These are phyloP conservation scores for Phlebiopsis flavidoalba DNA, from an alignment of 768 basidiomycete species.

Conservation along the genomic window DNA sequence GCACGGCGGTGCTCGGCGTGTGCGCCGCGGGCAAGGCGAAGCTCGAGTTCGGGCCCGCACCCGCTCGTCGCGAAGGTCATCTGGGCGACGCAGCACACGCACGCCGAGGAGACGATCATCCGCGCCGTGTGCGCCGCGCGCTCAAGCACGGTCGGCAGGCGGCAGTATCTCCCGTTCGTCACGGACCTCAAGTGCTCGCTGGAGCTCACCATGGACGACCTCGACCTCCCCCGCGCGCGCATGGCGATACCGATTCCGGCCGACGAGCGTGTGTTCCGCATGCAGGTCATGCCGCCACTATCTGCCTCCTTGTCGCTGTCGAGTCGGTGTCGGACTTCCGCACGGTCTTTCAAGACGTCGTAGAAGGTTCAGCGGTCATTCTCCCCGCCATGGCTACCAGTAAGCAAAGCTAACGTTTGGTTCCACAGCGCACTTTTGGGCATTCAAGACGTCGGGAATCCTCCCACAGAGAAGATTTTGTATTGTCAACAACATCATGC, in stretches of 20 bases:
- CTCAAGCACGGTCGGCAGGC: not conserved
- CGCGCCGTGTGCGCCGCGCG: not conserved
- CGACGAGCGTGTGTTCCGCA: not conserved
- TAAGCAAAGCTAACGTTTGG: not conserved
- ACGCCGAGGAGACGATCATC: not conserved
- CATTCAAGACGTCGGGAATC: conserved; percentile 7
- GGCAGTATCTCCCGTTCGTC: not conserved
- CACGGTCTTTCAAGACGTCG: not conserved
- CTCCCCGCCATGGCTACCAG: not conserved
- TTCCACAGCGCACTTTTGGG: conserved; percentile 12
- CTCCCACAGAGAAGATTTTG: conserved; percentile 14
- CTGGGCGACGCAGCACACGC: not conserved
- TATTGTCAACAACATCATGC: conserved; percentile 15
- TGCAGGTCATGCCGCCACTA: conserved; percentile 2
- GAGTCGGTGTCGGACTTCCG: not conserved
- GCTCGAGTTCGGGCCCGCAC: not conserved
- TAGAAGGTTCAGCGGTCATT: not conserved
- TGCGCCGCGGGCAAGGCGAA: not conserved
- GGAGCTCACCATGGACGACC: not conserved
- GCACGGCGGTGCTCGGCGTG: not conserved
- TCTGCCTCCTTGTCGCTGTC: not conserved
- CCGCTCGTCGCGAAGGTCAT: not conserved
- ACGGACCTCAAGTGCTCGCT: conserved; percentile 1
- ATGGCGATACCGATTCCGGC: not conserved
- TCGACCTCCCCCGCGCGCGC: conserved; percentile 1